Conservation (phyloP, 2,329 filamentous ascomycete genomes). For the Aspergillus aculeatinus region DNA sequence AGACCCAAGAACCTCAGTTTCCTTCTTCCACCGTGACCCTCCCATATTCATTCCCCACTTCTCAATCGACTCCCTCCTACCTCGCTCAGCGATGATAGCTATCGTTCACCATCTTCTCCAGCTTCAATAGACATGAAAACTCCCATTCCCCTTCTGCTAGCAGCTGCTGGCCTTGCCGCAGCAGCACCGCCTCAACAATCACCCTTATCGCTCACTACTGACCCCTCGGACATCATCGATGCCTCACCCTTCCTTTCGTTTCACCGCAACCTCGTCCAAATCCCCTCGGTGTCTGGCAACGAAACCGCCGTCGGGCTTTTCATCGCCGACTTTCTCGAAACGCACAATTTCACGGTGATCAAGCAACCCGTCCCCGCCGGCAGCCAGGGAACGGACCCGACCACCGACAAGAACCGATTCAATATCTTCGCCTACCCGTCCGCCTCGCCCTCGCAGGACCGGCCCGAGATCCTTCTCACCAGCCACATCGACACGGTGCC, state of each 20-base stretch:
- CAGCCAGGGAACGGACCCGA: not conserved
- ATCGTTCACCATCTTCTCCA: not conserved
- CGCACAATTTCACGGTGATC: conserved; percentile 62
- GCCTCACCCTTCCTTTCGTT: conserved; percentile 62
- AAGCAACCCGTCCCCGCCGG: conserved; percentile 47
- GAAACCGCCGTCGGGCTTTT: conserved; percentile 69
- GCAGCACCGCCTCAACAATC: conserved; percentile 28
- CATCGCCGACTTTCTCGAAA: conserved; percentile 64
- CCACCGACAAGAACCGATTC: conserved; percentile 53
- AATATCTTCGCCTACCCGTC: conserved; percentile 69
- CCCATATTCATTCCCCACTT: not conserved
- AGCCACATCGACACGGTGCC: conserved; percentile 78
- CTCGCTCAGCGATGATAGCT: not conserved
- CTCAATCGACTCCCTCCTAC: not conserved
- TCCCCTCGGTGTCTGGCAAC: conserved; percentile 68
- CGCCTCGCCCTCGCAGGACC: conserved; percentile 15
- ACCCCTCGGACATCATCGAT: conserved; percentile 36
- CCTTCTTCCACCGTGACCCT: not conserved
- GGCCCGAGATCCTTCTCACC: conserved; percentile 48
- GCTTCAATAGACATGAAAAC: conserved; percentile 9
- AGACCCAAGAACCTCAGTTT: no score
- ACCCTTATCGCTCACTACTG: conserved; percentile 6
- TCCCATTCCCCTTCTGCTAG: conserved; percentile 18
- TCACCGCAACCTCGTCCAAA: conserved; percentile 72
- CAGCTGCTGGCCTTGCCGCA: conserved; percentile 17